These are phyloP conservation scores for Cruciata laevipes DNA, from an alignment of 257 asterid species.

Conservation along the genomic window DNA sequence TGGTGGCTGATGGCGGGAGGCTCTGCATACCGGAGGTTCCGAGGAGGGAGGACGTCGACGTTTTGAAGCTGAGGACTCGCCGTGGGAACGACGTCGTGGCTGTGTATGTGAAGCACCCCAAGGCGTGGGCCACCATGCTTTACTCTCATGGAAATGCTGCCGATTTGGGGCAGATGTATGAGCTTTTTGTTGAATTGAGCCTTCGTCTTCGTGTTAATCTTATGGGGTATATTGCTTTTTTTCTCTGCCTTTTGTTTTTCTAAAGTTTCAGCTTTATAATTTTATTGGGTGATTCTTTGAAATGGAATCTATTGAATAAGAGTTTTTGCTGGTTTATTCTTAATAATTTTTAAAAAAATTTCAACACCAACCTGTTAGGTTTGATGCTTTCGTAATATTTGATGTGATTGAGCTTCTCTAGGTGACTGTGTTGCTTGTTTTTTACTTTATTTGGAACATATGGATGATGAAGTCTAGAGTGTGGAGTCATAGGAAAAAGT, in stretches of 20 bases:
- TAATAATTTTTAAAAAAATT: too few species aligned
- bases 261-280: slow-evolving; percentile 9
- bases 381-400: slow-evolving; percentile 1
- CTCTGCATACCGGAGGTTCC: slow-evolving; percentile 76
- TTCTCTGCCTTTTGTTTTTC: neutral
- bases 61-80: slow-evolving; percentile 75
- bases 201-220: slow-evolving; percentile 86
- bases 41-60: slow-evolving; percentile 67
- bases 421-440: neutral
- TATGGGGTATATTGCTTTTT: slow-evolving; percentile 48
- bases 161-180: slow-evolving; percentile 99
- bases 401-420: slow-evolving; percentile 6
- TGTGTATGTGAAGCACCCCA: slow-evolving; percentile 73
- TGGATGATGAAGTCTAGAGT: neutral
- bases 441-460: neutral
- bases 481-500: neutral
- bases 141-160: slow-evolving; percentile 99
- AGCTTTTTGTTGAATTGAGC: slow-evolving; percentile 90
- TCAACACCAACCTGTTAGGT: neutral
- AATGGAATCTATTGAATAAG: neutral
- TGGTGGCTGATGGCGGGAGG: slow-evolving; percentile 53
- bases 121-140: slow-evolving; percentile 78
- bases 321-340: neutral
- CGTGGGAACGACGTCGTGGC: slow-evolving; percentile 89
- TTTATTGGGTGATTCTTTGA: neutral